Base-by-base conservation (phyloP, 345 rosid species). In the Camelina laxa region DNA sequence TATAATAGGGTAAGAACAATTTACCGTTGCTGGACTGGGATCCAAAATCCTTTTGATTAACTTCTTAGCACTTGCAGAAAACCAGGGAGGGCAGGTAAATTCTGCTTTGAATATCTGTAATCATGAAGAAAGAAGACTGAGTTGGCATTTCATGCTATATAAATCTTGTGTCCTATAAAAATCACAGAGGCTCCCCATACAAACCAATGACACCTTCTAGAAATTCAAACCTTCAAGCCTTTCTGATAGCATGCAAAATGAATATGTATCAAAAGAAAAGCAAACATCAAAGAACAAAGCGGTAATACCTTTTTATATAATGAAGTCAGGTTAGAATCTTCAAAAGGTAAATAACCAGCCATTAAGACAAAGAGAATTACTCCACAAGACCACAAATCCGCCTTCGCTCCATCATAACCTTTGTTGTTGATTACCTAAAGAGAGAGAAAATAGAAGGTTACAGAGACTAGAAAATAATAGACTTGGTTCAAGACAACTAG, bases 341-440 rank as follows among this genome's bases (percentile, higher is more conserved):
- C 99, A 54, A 95, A 95, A 63, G 99, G 99, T 81, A 90, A 80
- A 82, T 81, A 95, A 35, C 99, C 99, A 80, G 98, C 99, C 99
- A 95, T 95, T 70, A 95, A 75, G 72, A 95, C 98, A 80, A 80
- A 96, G 49, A 95, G 98, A 76, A 95, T 95, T 70, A 95, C 99
- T 67, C 99, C 99, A 41, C 99, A 95, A 13, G 99, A 95, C 99
- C 99, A 95, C 41, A 92, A 79, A 80, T 95, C 99, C 51, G 99
- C 99, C 85, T 87, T 90, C 2, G 97, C 96, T 74, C 96, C 99
- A 85, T 95, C 91, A 53, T 95, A 95, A 39, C 99, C 99, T 81
- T 95, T 95, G 83, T 92, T 89, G 71, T 92, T 89, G 77, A 92
- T 89, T 66, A 95, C 99, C 99, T 95, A 75, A 27, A 27, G 47